Evolutionary conservation across 2,329 filamentous ascomycete genomes (phyloP), one percentile per base, ranked within the genome.

Genomic region (Colletotrichum sp.): DNA sequence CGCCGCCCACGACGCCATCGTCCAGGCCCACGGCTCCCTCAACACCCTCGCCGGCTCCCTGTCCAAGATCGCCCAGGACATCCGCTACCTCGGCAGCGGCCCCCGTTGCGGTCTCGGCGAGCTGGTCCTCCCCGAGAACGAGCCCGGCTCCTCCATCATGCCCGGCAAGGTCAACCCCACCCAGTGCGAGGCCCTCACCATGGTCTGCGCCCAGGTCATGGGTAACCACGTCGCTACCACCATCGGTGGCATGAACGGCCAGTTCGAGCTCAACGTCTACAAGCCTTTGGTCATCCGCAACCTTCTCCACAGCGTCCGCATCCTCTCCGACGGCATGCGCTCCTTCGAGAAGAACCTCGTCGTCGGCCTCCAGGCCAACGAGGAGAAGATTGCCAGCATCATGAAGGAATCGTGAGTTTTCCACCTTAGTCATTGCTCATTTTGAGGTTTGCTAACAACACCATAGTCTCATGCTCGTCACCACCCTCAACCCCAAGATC

Each of bases 121-220:
- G 89, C 92, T 99, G 78, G 92, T 92, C 83, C 92, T 99, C 68
- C 97, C 97, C 30, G 97, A 99, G 89, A 99, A 99, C 88, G 97
- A 99, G 90, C 97, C 97, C 39, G 96, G 96, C 78, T 97, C 94
- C 83, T 98, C 95, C 81, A 99, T 99, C 90, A 99, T 99, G 97
- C 97, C 97, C 60, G 97, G 97, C 83, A 99, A 99, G 90, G 97
- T 99, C 85, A 99, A 99, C 90, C 97, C 97, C 36, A 99, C 97
- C 36, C 97, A 99, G 88, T 98, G 96, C 87, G 97, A 99, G 90
- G 95, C 96, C 77, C 89, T 99, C 85, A 99, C 97, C 81, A 99
- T 99, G 97, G 90, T 99, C 77, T 98, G 96, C 89, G 93, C 95
- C 24, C 97, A 99, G 87, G 96, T 99, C 77, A 98, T 99, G 91